Conservation (phyloP, 2,329 filamentous ascomycete genomes). For the Fusarium oxysporum region DNA sequence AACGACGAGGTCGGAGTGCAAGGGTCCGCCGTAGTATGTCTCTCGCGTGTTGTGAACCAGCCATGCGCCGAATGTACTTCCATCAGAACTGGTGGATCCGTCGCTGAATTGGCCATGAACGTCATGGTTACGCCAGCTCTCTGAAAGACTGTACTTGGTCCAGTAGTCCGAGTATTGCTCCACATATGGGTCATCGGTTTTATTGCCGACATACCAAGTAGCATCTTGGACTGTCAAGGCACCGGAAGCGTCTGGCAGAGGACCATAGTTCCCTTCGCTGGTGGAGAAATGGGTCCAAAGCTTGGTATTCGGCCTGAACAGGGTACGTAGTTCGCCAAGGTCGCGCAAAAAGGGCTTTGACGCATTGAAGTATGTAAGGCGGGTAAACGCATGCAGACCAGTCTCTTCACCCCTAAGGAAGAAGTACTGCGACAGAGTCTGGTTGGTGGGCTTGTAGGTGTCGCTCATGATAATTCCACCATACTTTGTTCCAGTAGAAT, state of each 20-base stretch:
- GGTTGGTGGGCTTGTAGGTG: constrained; percentile 66
- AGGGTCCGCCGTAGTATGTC: constrained; percentile 69
- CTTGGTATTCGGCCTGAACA: constrained; percentile 68
- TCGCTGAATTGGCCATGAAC: constrained; percentile 62
- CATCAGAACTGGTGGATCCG: constrained; percentile 56
- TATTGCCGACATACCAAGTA: constrained; percentile 69
- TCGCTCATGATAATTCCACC: constrained; percentile 69
- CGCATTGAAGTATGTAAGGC: constrained; percentile 67
- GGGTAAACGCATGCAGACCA: constrained; percentile 68
- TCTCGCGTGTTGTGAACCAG: constrained; percentile 72
- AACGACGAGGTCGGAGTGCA: constrained; percentile 70
- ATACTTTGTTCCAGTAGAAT: constrained; percentile 60
- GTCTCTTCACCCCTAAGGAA: constrained; percentile 71
- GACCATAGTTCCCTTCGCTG: constrained; percentile 64
- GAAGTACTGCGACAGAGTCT: constrained; percentile 71
- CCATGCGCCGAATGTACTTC: constrained; percentile 68
- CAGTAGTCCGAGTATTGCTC: constrained; percentile 68
- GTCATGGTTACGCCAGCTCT: constrained; percentile 67
- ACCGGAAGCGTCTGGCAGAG: constrained; percentile 53
- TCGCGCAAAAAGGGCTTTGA: constrained; percentile 65
- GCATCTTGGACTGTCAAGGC: constrained; percentile 69
- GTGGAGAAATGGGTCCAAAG: constrained; percentile 71
- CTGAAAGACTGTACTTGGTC: constrained; percentile 72
- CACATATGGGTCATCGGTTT: constrained; percentile 64
- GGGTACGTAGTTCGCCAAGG: constrained; percentile 68